Base-by-base conservation (phyloP, 2,329 filamentous ascomycete species). In the Colletotrichum sansevieriae region DNA sequence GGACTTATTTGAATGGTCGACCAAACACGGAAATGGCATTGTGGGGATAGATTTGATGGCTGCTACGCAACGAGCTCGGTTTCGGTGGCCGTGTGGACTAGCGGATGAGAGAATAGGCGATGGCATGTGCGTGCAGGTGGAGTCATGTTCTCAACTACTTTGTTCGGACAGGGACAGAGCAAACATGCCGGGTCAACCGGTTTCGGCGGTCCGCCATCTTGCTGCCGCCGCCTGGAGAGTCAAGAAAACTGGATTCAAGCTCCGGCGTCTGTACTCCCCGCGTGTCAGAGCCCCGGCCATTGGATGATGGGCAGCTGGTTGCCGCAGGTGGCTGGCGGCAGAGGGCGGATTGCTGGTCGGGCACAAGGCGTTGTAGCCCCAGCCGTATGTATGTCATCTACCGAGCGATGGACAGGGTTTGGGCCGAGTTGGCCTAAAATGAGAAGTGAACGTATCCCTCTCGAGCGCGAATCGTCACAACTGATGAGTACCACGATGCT, bases 91-190 rank as follows among this genome's bases (percentile, higher is more conserved):
- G 22, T 63, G 64, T 35, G 22, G 35, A 46, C n/a, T 13, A 47
- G 52, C 65, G 54, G 54, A 65, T 61, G 46, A 43, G 46, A 54
- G 20, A 55, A 47, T 41, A 59, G 61, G 55, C 46, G 39, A 55
- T 41, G 47, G 55, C 65, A 60, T 47, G 54, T 47, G 47, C 61
- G 39, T n/a, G 11, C 13, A 41, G n/a, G n/a, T 18, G 55, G 15
- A 3, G 41, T 41, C 39, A 33, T 49, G 39, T 55, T 65, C 46
- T 57, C 54, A 41, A 41, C 33, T 76, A 74, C 76, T 77, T 76
- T 73, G 73, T 75, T 80, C 78, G 79, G 80, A 76, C 77, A 80
- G 72, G 77, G 80, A 80, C 78, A 79, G 55, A 72, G 74, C 73
- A 76, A 76, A 79, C 74, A 75, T 74, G 73, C 74, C 73, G 74